These are phyloP conservation scores for Protostelium mycophagum DNA, from an alignment of 78 protist genomes.

Conservation along the genomic window DNA sequence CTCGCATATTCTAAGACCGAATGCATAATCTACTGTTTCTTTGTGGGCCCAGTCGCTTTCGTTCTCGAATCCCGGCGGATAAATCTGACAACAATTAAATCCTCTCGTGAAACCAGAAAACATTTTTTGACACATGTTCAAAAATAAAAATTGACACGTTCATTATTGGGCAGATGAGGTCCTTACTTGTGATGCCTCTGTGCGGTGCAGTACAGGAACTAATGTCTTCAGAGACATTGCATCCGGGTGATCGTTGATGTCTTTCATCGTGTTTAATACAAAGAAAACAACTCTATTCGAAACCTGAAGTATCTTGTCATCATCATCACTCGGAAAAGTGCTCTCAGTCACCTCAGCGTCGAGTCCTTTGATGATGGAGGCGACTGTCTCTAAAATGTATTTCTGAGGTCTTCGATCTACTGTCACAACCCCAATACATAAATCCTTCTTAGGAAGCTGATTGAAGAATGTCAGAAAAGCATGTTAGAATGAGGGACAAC, in stretches of 20 bases:
- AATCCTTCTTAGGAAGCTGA: neutral
- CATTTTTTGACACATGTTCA: too few relatives aligned
- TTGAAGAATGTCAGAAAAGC: neutral
- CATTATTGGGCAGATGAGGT: too few relatives aligned
- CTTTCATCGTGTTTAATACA: neutral
- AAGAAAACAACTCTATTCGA: neutral
- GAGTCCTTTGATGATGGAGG: neutral
- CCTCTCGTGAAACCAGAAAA: too few relatives aligned
- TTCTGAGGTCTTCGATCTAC: neutral
- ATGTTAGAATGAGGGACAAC: neutral
- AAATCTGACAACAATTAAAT: neutral
- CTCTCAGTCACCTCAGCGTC: neutral
- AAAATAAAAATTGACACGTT: too few relatives aligned
- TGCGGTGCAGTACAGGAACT: neutral
- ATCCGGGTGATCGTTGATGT: neutral
- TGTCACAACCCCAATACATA: neutral
- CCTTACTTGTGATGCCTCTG: neutral
- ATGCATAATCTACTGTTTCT: neutral
- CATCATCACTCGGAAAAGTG: neutral
- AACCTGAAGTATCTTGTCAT: neutral
- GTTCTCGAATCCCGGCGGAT: neutral
- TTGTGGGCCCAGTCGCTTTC: neutral
- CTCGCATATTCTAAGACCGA: neutral
- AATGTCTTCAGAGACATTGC: neutral
- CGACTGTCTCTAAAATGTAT: neutral